phyloP scores from a whole-genome alignment of 352 stramenopile genomes.

The Pythium dissotocum region DNA sequence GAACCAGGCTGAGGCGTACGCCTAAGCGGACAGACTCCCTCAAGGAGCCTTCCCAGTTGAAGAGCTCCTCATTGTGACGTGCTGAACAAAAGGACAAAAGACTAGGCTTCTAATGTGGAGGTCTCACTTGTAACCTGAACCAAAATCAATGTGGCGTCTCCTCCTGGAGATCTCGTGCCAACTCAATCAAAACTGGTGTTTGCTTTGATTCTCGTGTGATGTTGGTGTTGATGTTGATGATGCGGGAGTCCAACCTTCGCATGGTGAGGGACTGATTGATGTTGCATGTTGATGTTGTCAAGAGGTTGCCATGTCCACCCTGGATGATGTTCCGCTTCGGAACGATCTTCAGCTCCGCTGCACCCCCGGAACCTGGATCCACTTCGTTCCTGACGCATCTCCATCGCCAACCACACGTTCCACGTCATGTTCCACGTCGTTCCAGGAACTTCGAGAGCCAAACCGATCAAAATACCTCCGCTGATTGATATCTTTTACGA shows the following conservation, averaged over 20 bases:
- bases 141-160: slow-evolving; percentile 5
- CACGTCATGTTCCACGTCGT: not conserved
- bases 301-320: no score
- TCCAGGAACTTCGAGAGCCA: not conserved
- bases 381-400: not conserved
- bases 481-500: not conserved
- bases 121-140: slow-evolving; percentile 6
- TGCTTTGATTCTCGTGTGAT: not conserved
- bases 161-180: slow-evolving; percentile 6
- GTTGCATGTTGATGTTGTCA: not conserved
- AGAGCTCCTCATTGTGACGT: slow-evolving; percentile 7
- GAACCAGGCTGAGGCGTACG: slow-evolving; percentile 39
- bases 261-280: not conserved
- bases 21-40: slow-evolving; percentile 23
- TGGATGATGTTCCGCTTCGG: no score
- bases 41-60: not conserved
- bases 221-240: no score
- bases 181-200: not conserved
- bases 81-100: slow-evolving; percentile 2
- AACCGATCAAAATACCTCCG: not conserved
- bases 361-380: slow-evolving; percentile 8
- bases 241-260: no score
- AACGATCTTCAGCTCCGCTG: not conserved
- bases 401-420: slow-evolving; percentile 1
- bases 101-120: no score